phyloP scores from a whole-genome alignment of 345 rosid genomes.

The Ricinus communis region DNA sequence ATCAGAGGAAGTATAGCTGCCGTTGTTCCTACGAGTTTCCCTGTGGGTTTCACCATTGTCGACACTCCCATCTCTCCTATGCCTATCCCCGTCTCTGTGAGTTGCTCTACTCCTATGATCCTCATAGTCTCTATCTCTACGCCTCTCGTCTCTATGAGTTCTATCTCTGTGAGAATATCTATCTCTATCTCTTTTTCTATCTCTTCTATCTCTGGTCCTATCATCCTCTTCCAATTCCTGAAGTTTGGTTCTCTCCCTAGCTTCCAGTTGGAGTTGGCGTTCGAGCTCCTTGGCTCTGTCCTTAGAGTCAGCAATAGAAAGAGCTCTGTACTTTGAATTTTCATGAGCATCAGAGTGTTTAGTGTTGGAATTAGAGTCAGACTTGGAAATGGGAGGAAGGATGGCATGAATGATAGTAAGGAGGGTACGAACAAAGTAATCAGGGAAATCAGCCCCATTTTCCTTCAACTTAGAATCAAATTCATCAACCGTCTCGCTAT shows the following conservation, averaged over 20 bases:
- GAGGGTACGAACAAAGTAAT: slow-evolving; percentile 79
- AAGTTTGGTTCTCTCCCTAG: slow-evolving; percentile 30
- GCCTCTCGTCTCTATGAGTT: background rate
- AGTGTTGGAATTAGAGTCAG: slow-evolving; percentile 32
- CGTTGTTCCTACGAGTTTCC: background rate
- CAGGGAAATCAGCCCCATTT: slow-evolving; percentile 83
- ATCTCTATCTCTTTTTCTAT: slow-evolving; percentile 22
- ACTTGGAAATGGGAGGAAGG: slow-evolving; percentile 54
- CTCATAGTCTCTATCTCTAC: background rate
- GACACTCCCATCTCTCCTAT: slow-evolving; percentile 16
- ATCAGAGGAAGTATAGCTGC: slow-evolving; percentile 2
- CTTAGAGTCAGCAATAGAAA: slow-evolving; percentile 60
- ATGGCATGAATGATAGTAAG: slow-evolving; percentile 80
- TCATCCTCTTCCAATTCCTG: slow-evolving; percentile 25
- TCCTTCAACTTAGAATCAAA: slow-evolving; percentile 70
- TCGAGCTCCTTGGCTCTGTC: slow-evolving; percentile 75
- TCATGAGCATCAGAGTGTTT: background rate
- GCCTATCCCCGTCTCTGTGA: slow-evolving; percentile 15
- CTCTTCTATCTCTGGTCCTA: slow-evolving; percentile 18
- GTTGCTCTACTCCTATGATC: slow-evolving; percentile 17
- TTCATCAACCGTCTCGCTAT: slow-evolving; percentile 61
- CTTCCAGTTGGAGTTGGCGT: slow-evolving; percentile 58
- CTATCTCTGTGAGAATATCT: slow-evolving; percentile 25
- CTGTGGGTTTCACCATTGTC: slow-evolving; percentile 3
- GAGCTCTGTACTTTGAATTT: slow-evolving; percentile 30